Conservation (phyloP, 2,329 filamentous ascomycete genomes). For the Hypoxylon sp. region DNA sequence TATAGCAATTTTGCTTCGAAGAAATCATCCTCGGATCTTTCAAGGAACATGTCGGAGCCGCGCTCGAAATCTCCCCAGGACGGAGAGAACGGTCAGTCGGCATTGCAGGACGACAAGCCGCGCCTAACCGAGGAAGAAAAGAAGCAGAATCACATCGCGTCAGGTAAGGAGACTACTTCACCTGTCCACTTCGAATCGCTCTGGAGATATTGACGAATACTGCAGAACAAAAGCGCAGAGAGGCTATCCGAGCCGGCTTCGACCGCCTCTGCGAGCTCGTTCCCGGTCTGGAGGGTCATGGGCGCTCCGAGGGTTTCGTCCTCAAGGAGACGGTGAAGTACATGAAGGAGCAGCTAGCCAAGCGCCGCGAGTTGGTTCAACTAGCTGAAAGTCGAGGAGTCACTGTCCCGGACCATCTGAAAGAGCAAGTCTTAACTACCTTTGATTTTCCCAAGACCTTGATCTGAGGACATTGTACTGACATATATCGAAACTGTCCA, state of each 20-base stretch:
- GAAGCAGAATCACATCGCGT: slow-evolving; percentile 68
- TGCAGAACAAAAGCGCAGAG: slow-evolving; percentile 70
- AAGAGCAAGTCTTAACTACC: slow-evolving; percentile 53
- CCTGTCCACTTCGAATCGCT: not conserved
- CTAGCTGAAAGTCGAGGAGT: slow-evolving; percentile 68
- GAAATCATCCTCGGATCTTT: not conserved
- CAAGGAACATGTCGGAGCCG: slow-evolving; percentile 42
- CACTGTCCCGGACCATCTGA: slow-evolving; percentile 61
- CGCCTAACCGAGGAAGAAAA: slow-evolving; percentile 67
- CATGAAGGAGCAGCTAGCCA: slow-evolving; percentile 70
- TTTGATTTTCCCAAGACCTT: not conserved
- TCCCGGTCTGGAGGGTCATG: slow-evolving; percentile 84
- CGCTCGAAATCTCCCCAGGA: slow-evolving; percentile 48
- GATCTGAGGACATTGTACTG: slow-evolving; percentile 8
- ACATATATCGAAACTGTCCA: slow-evolving; percentile 24
- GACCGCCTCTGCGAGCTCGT: slow-evolving; percentile 84
- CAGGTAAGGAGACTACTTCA: slow-evolving; percentile 54
- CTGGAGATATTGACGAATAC: not conserved
- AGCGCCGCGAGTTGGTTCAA: slow-evolving; percentile 68
- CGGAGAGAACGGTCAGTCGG: slow-evolving; percentile 44
- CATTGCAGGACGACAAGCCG: slow-evolving; percentile 62
- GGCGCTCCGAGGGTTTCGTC: slow-evolving; percentile 87
- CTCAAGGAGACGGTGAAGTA: slow-evolving; percentile 77
- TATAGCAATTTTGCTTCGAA: not conserved
- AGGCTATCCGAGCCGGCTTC: slow-evolving; percentile 85